Percentiles rank a stretch among this genome's conserved stretches.
phyloP scores from a whole-genome alignment of 352 stramenopile species.

The Phytophthora fragariae region DNA sequence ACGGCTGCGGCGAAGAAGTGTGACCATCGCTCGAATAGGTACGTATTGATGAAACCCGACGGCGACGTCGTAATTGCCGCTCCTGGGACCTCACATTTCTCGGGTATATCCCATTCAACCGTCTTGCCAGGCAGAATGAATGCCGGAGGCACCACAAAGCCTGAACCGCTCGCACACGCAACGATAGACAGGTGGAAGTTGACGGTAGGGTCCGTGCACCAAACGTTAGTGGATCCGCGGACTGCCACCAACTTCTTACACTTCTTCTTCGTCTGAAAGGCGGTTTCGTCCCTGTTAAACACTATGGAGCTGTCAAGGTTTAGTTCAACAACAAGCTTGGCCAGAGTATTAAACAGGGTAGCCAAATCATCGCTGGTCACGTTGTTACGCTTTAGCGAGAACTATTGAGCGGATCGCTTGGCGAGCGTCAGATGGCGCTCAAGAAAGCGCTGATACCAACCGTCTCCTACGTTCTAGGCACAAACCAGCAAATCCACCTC shows the following conservation, averaged over 20 bases:
- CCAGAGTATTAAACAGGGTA: constrained; percentile 19
- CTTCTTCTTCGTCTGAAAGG: not conserved
- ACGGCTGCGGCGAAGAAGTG: too few relatives aligned
- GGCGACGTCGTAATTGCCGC: too few relatives aligned
- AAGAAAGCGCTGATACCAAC: constrained; percentile 34
- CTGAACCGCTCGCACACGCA: not conserved
- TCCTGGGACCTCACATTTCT: too few relatives aligned
- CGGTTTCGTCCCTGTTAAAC: constrained; percentile 1
- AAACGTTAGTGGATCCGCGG: not conserved
- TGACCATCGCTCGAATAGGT: too few relatives aligned
- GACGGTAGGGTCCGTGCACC: not conserved
- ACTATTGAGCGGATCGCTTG: constrained; percentile 14
- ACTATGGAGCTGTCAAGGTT: too few relatives aligned
- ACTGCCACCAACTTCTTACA: not conserved
- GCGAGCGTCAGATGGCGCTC: constrained; percentile 16
- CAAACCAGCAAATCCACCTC: constrained; percentile 4
- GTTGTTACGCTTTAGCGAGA: constrained; percentile 19
- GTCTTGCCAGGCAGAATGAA: too few relatives aligned
- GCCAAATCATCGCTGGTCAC: constrained; percentile 10
- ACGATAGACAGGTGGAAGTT: constrained; percentile 5
- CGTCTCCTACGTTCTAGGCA: not conserved
- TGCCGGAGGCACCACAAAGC: too few relatives aligned
- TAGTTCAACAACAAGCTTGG: constrained; percentile 14
- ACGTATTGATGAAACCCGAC: too few relatives aligned
- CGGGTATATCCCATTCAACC: too few relatives aligned